Evolutionary conservation across 495 filamentous ascomycete species (phyloP).

Genomic region (Amniculicola lignicola): DNA sequence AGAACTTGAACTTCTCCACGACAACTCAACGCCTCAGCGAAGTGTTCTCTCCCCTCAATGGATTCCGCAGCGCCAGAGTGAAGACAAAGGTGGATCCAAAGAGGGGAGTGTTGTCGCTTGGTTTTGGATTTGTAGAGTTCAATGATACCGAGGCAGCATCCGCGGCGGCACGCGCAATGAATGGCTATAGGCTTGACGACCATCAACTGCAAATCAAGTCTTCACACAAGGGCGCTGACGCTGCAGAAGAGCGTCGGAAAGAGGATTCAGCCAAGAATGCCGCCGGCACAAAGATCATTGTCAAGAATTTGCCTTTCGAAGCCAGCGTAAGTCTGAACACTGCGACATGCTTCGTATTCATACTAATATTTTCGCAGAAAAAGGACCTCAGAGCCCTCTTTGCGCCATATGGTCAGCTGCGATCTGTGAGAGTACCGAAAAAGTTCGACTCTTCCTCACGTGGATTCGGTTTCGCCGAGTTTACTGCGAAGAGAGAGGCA

Average conservation of each 20-base stretch:
- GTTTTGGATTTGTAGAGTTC: constrained; percentile 84
- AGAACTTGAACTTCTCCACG: constrained; percentile 91
- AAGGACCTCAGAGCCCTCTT: constrained; percentile 85
- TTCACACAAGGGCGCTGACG: constrained; percentile 80
- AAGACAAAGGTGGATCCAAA: constrained; percentile 88
- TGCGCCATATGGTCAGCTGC: constrained; percentile 83
- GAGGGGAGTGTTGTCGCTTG: constrained; percentile 51
- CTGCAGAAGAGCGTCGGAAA: constrained; percentile 76
- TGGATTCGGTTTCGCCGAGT: constrained; percentile 97
- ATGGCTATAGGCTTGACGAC: constrained; percentile 79
- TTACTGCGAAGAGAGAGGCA: constrained; percentile 86
- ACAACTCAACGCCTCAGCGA: constrained; percentile 69
- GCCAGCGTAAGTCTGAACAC: constrained; percentile 47
- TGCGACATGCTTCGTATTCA: neutral
- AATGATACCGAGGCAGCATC: constrained; percentile 69
- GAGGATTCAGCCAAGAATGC: constrained; percentile 77
- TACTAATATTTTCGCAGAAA: constrained; percentile 47
- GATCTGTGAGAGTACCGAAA: constrained; percentile 88
- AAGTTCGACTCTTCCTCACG: constrained; percentile 84
- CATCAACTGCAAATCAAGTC: constrained; percentile 79
- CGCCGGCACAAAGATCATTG: constrained; percentile 83
- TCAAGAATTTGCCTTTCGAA: constrained; percentile 98
- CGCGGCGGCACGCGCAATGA: constrained; percentile 76
- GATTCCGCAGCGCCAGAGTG: constrained; percentile 58
- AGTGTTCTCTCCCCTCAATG: constrained; percentile 73